Base-by-base conservation (phyloP, 1,139 yeast genomes). In the Hyphopichia burtonii region DNA sequence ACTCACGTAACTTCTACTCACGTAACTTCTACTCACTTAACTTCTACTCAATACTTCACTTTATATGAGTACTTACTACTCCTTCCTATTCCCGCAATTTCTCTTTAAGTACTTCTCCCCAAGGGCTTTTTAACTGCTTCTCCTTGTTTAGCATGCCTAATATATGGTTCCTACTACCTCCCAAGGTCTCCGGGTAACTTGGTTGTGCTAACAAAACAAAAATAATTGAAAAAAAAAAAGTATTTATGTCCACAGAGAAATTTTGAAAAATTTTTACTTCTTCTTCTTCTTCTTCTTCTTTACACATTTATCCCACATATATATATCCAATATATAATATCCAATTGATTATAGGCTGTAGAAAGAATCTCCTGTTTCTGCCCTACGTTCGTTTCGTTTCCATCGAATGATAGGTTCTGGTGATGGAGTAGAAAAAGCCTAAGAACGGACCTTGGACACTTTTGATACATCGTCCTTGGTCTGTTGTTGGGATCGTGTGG, bases 351-450 rank as follows among this genome's bases (percentile, higher is more conserved):
- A n/a, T n/a, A 20, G 23, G 5, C 23, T 20, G 23, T 20, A 20
- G 23, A 20, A 20, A 8, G n/a, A 25, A 17, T 64, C 87, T 81
- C 87, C 87, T 74, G 73, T 75, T 82, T 82, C 88, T 82, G 88
- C 86, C 86, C 73, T 84, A 72, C 58, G 52, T 72, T 77, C 81
- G 71, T 63, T 54, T 43, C 54, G 47, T 59, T 54, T 52, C 76
- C 57, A 65, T 79, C 69, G 82, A 69, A 65, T 67, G 47, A 55
- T 70, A 82, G 85, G 86, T 80, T 77, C 85, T 82, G 63, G 50
- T 79, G 55, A 74, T 65, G 87, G 88, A 82, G 87, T 68, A 82
- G 80, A 82, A 46, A 45, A 78, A 79, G 86, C 86, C 68, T 62
- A 59, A 47, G 51, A 56, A 63, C 59, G 65, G 44, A 46, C 49